Base-by-base conservation (phyloP, 2,329 filamentous ascomycete species). In the Pseudocercospora ulei region DNA sequence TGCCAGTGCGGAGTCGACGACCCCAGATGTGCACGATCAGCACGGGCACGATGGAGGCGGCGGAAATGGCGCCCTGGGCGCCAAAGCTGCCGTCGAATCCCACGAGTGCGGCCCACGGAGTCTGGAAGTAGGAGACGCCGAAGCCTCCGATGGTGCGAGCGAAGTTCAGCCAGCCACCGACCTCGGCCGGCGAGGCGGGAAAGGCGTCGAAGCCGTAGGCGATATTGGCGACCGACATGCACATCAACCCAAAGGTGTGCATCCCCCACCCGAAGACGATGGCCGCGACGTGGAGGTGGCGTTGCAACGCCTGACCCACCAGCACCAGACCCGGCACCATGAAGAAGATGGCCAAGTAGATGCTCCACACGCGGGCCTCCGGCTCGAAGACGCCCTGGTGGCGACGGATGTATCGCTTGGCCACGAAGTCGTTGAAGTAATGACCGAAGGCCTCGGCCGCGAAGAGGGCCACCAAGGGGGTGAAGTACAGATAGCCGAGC, bases 11-110 rank as follows among this genome's bases (percentile, higher is more conserved):
- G n/a, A n/a, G n/a, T n/a, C n/a, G n/a, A n/a, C n/a, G n/a, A n/a
- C n/a, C n/a, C n/a, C n/a, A n/a, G 11, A 5, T 12, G 11, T 43
- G 80, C 75, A 34, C 17, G n/a, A 22, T 4, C 4, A 8, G 16
- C 7, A 12, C 18, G 8, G 14, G 3, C 13, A 28, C 19, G 5
- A 24, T 25, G 4, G 33, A 11, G 13, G 13, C 8, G 6, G 17
- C 41, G 23, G 34, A 37, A 18, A 41, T 35, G n/a, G 23, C 34
- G 16, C 39, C 39, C 19, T 45, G 42, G 8, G 26, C 33, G 19
- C 42, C 33, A 34, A 42, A 45, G 13, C 18, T 19, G 16, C 14
- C 34, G 8, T 9, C 39, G 20, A 14, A 33, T 12, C 39, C 42
- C 2, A 26, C 22, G 2, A 3, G 9, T 1, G 19, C 26, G 6